These are phyloP conservation scores for Debaryomyces maramus DNA, from an alignment of 805 yeast species.

Conservation along the genomic window DNA sequence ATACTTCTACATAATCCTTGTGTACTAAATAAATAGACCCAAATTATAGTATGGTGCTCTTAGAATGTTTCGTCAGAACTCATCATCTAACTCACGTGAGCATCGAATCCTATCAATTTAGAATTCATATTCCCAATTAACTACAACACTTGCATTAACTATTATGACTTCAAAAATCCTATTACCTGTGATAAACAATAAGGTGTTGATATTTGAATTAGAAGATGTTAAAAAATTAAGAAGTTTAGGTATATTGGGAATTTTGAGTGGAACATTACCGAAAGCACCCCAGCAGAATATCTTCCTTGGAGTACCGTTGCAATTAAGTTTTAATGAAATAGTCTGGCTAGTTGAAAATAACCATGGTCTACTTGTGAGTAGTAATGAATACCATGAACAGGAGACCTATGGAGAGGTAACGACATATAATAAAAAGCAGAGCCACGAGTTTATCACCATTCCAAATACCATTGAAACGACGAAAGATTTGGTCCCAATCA, in stretches of 20 bases:
- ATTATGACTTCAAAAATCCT: constrained; percentile 12
- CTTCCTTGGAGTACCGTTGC: constrained; percentile 82
- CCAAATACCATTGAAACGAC: background rate
- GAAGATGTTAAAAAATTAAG: constrained; percentile 56
- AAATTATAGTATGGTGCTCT: too few relatives aligned
- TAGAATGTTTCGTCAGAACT: too few relatives aligned
- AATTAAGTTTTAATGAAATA: constrained; percentile 71
- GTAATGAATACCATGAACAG: constrained; percentile 20
- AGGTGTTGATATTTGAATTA: constrained; percentile 60
- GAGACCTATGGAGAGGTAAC: background rate
- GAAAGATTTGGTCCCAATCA: background rate
- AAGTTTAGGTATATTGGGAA: constrained; percentile 68
- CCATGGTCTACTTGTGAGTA: constrained; percentile 46
- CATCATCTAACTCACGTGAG: too few relatives aligned
- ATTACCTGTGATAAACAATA: constrained; percentile 38
- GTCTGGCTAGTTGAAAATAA: constrained; percentile 55
- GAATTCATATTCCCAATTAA: too few relatives aligned
- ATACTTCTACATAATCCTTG: too few relatives aligned
- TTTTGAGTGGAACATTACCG: constrained; percentile 79
- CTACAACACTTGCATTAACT: too few relatives aligned
- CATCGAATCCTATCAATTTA: too few relatives aligned
- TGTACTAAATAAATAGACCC: too few relatives aligned
- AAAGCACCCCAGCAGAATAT: constrained; percentile 91
- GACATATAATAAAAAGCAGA: background rate
- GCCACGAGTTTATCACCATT: background rate